These are phyloP conservation scores for Suhomyces sp. DNA, from an alignment of 805 yeast species.

Conservation along the genomic window DNA sequence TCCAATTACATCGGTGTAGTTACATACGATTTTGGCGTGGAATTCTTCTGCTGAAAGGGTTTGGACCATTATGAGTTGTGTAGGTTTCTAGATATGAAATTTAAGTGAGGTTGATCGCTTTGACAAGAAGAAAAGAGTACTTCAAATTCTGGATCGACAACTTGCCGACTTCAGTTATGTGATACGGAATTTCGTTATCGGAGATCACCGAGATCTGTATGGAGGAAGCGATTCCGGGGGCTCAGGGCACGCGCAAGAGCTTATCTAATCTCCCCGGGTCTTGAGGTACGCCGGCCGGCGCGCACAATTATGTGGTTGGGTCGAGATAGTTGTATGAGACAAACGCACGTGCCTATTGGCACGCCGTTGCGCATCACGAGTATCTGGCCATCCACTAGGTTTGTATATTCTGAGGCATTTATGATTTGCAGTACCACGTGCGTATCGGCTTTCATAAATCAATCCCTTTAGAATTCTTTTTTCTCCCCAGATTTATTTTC, in stretches of 20 bases:
- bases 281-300: background rate
- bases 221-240: background rate
- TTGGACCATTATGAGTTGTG: constrained; percentile 12
- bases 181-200: background rate
- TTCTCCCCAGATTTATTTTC: background rate
- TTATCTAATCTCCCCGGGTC: background rate
- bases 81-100: background rate
- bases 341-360: background rate
- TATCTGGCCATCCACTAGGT: background rate
- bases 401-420: background rate
- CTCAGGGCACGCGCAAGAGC: background rate
- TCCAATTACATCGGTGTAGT: constrained; percentile 77
- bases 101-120: background rate
- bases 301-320: background rate
- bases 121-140: background rate
- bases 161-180: background rate
- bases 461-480: background rate
- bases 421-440: background rate
- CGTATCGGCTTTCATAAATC: background rate
- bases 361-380: background rate
- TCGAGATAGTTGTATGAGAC: background rate
- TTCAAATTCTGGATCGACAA: background rate
- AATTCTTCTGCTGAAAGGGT: constrained; percentile 34
- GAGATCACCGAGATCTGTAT: constrained; percentile 1
- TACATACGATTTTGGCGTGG: constrained; percentile 44